A percentile compares a stretch with the other conserved stretches of the same genome.
phyloP scores from a whole-genome alignment of 1,284 basidiomycete genomes.

The Rugosomyces carneus region DNA sequence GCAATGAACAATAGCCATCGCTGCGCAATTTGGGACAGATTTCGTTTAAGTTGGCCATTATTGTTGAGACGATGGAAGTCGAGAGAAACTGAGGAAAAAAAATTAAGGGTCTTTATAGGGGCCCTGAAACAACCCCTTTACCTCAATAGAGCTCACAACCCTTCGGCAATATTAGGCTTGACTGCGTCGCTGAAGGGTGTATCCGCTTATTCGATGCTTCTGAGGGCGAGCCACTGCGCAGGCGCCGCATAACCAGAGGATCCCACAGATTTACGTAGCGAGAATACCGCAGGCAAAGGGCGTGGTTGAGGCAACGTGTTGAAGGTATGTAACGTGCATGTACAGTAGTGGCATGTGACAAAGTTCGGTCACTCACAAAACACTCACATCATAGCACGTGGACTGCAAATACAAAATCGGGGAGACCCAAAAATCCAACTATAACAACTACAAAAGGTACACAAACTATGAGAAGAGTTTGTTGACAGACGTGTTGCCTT shows the following conservation, averaged over 20 bases:
- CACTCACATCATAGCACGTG: neutral
- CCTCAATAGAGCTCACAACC: neutral
- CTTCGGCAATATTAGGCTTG: no score
- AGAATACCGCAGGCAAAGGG: neutral
- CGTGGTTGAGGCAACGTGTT: neutral
- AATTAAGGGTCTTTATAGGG: neutral
- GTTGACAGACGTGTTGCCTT: slow-evolving; percentile 85
- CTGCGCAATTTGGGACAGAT: slow-evolving; percentile 16
- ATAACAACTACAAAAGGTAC: no score
- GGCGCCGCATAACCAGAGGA: neutral
- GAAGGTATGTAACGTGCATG: no score
- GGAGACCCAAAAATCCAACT: neutral
- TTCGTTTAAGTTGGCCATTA: slow-evolving; percentile 5
- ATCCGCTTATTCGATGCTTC: no score
- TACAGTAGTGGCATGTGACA: no score
- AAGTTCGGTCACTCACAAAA: no score
- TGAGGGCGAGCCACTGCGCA: neutral
- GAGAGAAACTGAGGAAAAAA: neutral
- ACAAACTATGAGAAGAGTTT: slow-evolving; percentile 79
- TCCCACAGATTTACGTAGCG: neutral
- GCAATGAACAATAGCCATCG: slow-evolving; percentile 14
- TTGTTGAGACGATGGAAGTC: neutral
- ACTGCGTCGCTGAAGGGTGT: no score
- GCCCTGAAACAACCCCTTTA: neutral
- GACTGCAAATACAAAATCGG: neutral